Conservation (phyloP, 2,329 filamentous ascomycete genomes). For the Alternaria panax region DNA sequence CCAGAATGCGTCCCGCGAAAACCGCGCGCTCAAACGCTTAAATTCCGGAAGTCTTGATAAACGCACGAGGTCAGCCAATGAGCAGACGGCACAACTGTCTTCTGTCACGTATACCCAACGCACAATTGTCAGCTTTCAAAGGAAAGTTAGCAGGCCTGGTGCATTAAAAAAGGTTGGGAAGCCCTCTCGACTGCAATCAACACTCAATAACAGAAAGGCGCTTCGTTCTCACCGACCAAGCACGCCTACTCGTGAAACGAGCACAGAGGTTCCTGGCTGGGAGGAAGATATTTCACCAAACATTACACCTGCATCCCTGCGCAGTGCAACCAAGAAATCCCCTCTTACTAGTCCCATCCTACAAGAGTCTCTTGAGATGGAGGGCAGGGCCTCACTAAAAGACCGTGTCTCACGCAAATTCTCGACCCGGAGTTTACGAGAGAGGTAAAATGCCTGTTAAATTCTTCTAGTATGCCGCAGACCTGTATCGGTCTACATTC, state of each 20-base stretch:
- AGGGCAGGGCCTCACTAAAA: not conserved
- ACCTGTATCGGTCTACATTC: not conserved
- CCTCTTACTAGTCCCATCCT: conserved; percentile 5
- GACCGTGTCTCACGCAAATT: not conserved
- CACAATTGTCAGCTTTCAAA: conserved; percentile 36
- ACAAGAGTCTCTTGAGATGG: not conserved
- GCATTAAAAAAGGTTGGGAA: conserved; percentile 35
- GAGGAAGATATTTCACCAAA: conserved; percentile 40
- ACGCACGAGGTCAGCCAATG: conserved; percentile 18
- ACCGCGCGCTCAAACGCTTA: conserved; percentile 41
- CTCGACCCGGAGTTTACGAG: conserved; percentile 13
- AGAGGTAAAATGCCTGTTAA: conserved; percentile 9
- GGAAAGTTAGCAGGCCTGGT: conserved; percentile 30
- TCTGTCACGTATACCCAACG: conserved; percentile 27
- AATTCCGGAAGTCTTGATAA: conserved; percentile 20
- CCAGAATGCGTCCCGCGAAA: conserved; percentile 43
- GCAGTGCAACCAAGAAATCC: conserved; percentile 39
- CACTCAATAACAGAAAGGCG: conserved; percentile 20
- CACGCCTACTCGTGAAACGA: conserved; percentile 23
- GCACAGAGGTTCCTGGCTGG: conserved; percentile 16
- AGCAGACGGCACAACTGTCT: conserved; percentile 16
- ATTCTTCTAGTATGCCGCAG: not conserved
- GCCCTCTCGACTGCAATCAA: conserved; percentile 18
- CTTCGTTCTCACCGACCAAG: conserved; percentile 25
- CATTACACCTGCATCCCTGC: conserved; percentile 47